These are phyloP conservation scores for Phlyctochytrium planicorne DNA, from an alignment of 192 early-diverging fungal genomes.

Conservation along the genomic window DNA sequence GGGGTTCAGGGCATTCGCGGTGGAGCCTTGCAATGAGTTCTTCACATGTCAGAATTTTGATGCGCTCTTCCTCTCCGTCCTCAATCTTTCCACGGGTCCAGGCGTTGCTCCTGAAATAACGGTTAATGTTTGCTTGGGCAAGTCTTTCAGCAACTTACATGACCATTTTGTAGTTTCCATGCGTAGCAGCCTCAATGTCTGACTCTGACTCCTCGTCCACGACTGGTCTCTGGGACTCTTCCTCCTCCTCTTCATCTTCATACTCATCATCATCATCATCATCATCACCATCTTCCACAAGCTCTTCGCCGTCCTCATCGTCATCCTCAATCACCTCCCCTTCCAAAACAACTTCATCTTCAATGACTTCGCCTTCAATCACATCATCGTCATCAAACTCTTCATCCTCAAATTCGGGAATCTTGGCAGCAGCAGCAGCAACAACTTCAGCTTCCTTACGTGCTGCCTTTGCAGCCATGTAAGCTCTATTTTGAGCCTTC, in stretches of 20 bases:
- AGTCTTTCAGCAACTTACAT: constrained; percentile 1
- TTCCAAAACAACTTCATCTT: constrained; percentile 10
- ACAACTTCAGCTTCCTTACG: constrained; percentile 27
- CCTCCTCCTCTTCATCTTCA: constrained; percentile 34
- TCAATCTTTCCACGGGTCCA: constrained; percentile 34
- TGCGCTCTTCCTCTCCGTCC: constrained; percentile 43
- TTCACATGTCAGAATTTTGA: constrained; percentile 61
- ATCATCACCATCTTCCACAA: constrained; percentile 18
- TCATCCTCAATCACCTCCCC: background rate
- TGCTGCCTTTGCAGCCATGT: constrained; percentile 23
- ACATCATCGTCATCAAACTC: constrained; percentile 4
- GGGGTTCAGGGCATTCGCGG: constrained; percentile 52
- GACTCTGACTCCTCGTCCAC: constrained; percentile 41
- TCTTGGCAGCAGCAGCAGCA: constrained; percentile 1
- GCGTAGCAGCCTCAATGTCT: no score
- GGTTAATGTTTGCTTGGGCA: background rate
- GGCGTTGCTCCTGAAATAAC: constrained; percentile 21
- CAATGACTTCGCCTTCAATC: constrained; percentile 19
- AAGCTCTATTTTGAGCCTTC: background rate
- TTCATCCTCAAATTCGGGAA: constrained; percentile 23
- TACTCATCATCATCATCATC: constrained; percentile 24
- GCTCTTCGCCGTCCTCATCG: constrained; percentile 15
- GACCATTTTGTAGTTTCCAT: no score
- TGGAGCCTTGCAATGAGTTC: constrained; percentile 70
- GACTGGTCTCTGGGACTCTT: constrained; percentile 20